These are phyloP conservation scores for Penicillium herquei DNA, from an alignment of 495 filamentous ascomycete species.

Conservation along the genomic window DNA sequence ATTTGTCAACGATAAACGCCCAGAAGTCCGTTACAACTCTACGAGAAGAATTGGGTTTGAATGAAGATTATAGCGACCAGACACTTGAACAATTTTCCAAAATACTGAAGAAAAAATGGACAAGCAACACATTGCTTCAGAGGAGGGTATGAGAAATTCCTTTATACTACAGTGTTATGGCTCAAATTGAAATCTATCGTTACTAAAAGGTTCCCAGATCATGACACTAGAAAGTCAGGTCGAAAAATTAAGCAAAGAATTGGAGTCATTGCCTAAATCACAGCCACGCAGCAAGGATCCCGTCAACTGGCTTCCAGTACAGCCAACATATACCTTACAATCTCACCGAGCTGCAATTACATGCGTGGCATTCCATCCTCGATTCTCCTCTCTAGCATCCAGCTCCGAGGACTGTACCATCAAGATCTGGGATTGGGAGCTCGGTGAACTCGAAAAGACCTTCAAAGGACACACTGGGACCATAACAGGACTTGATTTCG, in stretches of 20 bases:
- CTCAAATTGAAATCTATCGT: too few relatives aligned
- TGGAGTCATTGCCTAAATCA: neutral
- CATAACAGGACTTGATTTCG: slow-evolving; percentile 84
- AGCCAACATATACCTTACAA: slow-evolving; percentile 1
- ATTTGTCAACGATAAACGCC: slow-evolving; percentile 5
- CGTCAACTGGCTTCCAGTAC: slow-evolving; percentile 3
- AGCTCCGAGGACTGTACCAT: slow-evolving; percentile 91
- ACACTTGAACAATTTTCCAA: slow-evolving; percentile 1
- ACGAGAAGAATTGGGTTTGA: slow-evolving; percentile 3
- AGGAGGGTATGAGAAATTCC: neutral
- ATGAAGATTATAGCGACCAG: neutral
- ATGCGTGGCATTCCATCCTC: slow-evolving; percentile 86
- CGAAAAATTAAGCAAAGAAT: neutral
- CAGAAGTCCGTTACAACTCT: neutral
- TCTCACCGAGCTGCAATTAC: slow-evolving; percentile 48
- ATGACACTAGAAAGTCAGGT: slow-evolving; percentile 5
- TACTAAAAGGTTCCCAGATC: slow-evolving; percentile 5
- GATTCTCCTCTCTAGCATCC: slow-evolving; percentile 83
- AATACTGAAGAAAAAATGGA: slow-evolving; percentile 11
- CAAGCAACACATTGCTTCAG: neutral
- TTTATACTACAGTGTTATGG: neutral
- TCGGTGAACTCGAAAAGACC: slow-evolving; percentile 84
- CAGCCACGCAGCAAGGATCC: neutral
- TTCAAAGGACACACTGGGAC: slow-evolving; percentile 88
- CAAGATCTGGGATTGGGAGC: slow-evolving; percentile 97